Evolutionary conservation across 495 filamentous ascomycete species (phyloP), one percentile per base, ranked within the genome.

Genomic region (Penicillium goetzii): DNA sequence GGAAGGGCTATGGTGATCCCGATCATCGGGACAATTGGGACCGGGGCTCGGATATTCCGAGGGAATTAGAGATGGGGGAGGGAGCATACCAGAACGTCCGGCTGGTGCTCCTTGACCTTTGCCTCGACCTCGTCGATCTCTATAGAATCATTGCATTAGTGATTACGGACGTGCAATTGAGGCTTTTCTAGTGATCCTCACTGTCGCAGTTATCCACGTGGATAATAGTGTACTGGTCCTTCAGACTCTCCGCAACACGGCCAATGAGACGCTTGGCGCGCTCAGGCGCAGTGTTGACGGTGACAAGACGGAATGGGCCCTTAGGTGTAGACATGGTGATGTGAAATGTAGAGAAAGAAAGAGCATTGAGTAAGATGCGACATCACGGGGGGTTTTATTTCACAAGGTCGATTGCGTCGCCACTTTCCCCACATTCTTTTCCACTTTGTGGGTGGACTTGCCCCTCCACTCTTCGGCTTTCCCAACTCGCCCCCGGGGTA

Each of bases 241-340:
- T 86, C 49, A 89, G 66, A 14, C 74, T 79, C 53, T 89, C 84
- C 28, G 82, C 79, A 8, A 89, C 70, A 4, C 81, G 79, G 19
- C 86, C 88, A 68, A 89, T 84, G 40, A 90, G 74, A 11, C 76
- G 72, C 71, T 85, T 83, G 40, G 88, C 88, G 33, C 88, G 82
- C 62, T 88, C 87, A 10, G 88, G 88, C 1, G 81, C 87, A 50
- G 83, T 90, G 78, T 90, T 90, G 66, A 90, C 88, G 12, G 87
- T 89, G 51, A 88, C 83, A 23, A 90, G 83, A 56, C 74, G 82
- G 74, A 81, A 90, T 19, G 85, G 84, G 36, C 84, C 85, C 65
- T 84, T 81, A 9, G 76, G 85, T 79, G 70, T 59, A 72, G 80
- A 72, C 74, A 81, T 81, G 38, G 21, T 72, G 68, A 67, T 51